A percentile compares a stretch with the other conserved stretches of the same genome.
These are phyloP conservation scores for Apiospora sp. DNA, from an alignment of 2,329 filamentous ascomycete species.

Conservation along the genomic window DNA sequence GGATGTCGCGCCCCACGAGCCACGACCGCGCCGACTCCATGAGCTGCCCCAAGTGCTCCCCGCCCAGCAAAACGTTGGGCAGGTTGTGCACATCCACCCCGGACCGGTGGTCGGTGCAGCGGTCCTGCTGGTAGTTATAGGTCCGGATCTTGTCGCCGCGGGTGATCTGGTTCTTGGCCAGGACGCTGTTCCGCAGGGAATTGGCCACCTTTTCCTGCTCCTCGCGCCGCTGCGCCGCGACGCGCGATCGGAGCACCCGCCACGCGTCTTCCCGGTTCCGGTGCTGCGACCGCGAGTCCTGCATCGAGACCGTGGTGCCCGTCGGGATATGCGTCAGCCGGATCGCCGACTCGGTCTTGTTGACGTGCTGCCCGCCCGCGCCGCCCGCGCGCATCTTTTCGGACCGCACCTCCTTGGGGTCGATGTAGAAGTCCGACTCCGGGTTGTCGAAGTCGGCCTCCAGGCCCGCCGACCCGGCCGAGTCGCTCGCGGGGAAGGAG, in stretches of 20 bases:
- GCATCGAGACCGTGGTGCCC: slow-evolving; percentile 86
- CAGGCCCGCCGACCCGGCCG: slow-evolving; percentile 53
- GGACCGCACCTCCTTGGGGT: slow-evolving; percentile 79
- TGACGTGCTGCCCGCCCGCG: slow-evolving; percentile 96
- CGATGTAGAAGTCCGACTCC: slow-evolving; percentile 89
- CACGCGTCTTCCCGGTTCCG: slow-evolving; percentile 89
- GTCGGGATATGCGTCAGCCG: slow-evolving; percentile 91
- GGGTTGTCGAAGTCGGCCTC: slow-evolving; percentile 79
- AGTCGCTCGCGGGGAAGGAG: slow-evolving; percentile 68
- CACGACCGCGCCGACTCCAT: slow-evolving; percentile 82
- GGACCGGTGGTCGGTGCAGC: slow-evolving; percentile 89
- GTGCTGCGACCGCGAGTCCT: slow-evolving; percentile 90
- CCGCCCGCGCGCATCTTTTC: slow-evolving; percentile 94
- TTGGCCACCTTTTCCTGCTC: slow-evolving; percentile 83
- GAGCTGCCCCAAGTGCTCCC: slow-evolving; percentile 73
- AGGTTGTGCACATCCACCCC: slow-evolving; percentile 82
- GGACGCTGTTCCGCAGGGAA: slow-evolving; percentile 76
- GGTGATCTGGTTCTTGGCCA: slow-evolving; percentile 83
- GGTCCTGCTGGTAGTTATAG: slow-evolving; percentile 79
- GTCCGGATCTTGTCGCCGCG: slow-evolving; percentile 93
- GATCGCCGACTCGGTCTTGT: slow-evolving; percentile 96
- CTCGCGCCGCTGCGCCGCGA: slow-evolving; percentile 83
- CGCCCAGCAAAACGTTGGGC: slow-evolving; percentile 79
- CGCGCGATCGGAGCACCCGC: slow-evolving; percentile 80
- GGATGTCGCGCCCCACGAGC: slow-evolving; percentile 78